Percentiles rank a stretch among this genome's conserved stretches.
Evolutionary conservation across 495 filamentous ascomycete species (phyloP).

Genomic region (Neurospora sp.): DNA sequence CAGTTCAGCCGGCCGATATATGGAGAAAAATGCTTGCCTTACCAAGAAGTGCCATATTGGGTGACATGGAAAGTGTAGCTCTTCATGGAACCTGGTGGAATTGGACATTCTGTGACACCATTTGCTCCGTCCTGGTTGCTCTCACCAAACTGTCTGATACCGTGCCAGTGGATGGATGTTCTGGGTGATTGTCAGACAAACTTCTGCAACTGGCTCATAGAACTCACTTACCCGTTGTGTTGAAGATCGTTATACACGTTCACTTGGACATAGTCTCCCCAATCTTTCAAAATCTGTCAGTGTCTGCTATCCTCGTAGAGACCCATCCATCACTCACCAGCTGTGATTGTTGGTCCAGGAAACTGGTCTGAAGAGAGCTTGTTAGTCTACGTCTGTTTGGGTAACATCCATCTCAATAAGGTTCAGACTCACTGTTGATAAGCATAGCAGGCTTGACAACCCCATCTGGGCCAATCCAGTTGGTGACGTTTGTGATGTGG

Average conservation of each 20-base stretch:
- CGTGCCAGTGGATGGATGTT: constrained; percentile 46
- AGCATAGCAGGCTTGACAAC: constrained; percentile 31
- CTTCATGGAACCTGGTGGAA: constrained; percentile 28
- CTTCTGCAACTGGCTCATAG: not conserved
- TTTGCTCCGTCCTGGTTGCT: constrained; percentile 32
- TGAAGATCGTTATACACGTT: constrained; percentile 44
- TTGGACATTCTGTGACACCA: constrained; percentile 40
- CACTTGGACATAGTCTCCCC: constrained; percentile 50
- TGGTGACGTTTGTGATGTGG: constrained; percentile 24
- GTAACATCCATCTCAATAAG: not conserved
- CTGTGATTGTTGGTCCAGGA: constrained; percentile 18
- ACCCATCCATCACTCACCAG: not conserved
- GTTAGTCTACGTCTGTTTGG: not conserved
- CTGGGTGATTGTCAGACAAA: constrained; percentile 3
- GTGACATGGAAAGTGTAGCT: constrained; percentile 19
- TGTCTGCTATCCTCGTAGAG: not conserved
- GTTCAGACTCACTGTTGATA: constrained; percentile 27
- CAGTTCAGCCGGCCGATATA: not conserved
- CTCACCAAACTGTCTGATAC: constrained; percentile 28
- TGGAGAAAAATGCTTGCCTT: not conserved
- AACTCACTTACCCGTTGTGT: constrained; percentile 22
- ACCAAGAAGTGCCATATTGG: constrained; percentile 52
- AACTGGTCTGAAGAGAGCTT: constrained; percentile 6
- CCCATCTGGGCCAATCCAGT: constrained; percentile 36
- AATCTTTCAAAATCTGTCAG: constrained; percentile 39